phyloP scores from a whole-genome alignment of 2,329 filamentous ascomycete species.

The Curvularia sp. region DNA sequence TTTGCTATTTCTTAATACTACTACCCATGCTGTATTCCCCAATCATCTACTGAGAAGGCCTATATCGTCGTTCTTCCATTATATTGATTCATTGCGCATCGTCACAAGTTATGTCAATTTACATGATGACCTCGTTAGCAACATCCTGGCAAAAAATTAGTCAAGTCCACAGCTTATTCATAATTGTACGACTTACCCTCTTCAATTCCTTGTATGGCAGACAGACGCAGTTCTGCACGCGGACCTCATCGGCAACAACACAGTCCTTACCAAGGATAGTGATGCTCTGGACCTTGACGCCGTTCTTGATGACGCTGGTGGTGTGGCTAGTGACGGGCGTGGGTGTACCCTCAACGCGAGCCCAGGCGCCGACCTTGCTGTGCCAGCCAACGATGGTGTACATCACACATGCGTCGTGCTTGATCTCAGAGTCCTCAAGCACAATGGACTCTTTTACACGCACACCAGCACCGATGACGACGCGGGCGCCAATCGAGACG shows the following conservation, averaged over 20 bases:
- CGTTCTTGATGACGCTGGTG: constrained; percentile 96
- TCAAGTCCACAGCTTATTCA: neutral
- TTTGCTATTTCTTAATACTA: constrained; percentile 14
- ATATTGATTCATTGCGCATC: neutral
- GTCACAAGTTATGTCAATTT: constrained; percentile 38
- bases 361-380: constrained; percentile 96
- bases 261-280: constrained; percentile 98
- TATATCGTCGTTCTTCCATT: neutral
- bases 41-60: constrained; percentile 16
- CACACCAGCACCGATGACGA: constrained; percentile 80
- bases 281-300: constrained; percentile 97
- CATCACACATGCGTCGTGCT: constrained; percentile 93
- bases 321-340: constrained; percentile 86
- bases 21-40: constrained; percentile 13
- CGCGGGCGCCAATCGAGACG: constrained; percentile 93
- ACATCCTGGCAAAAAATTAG: constrained; percentile 69
- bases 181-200: constrained; percentile 68
- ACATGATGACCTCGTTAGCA: constrained; percentile 90
- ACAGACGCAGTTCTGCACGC: constrained; percentile 97
- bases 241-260: constrained; percentile 87
- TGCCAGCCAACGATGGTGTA: constrained; percentile 98
- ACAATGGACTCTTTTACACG: constrained; percentile 97
- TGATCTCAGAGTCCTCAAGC: constrained; percentile 92
- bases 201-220: constrained; percentile 98
- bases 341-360: constrained; percentile 93